Percentiles rank a stretch among this genome's conserved stretches.
These are phyloP conservation scores for Phylloporus sp. DNA, from an alignment of 768 basidiomycete genomes.

Conservation along the genomic window DNA sequence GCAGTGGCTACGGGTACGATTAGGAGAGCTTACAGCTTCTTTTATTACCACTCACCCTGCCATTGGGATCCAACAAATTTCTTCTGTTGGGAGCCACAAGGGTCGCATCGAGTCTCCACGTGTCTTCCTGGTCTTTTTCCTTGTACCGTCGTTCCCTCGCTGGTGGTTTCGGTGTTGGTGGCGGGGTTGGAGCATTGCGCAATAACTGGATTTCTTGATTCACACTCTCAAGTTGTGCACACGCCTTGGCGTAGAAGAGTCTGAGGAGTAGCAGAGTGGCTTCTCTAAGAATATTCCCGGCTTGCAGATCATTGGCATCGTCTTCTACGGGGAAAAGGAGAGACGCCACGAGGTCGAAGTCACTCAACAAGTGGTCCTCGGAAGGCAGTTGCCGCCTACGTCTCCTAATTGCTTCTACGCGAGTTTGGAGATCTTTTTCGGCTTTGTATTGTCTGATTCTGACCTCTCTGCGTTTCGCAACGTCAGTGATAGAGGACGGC, in stretches of 20 bases:
- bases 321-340: conserved; percentile 42
- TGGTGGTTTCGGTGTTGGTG: conserved; percentile 28
- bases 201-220: conserved; percentile 72
- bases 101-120: conserved; percentile 71
- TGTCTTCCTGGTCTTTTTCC: conserved; percentile 43
- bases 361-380: conserved; percentile 35
- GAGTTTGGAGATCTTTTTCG: conserved; percentile 72
- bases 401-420: conserved; percentile 59
- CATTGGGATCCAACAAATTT: conserved; percentile 65
- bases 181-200: conserved; percentile 42
- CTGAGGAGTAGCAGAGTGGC: conserved; percentile 66
- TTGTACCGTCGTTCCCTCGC: conserved; percentile 38
- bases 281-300: conserved; percentile 63
- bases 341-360: conserved; percentile 61
- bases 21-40: not conserved
- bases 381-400: conserved; percentile 41
- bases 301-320: conserved; percentile 51
- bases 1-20: conserved; percentile 56
- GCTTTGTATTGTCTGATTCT: conserved; percentile 90
- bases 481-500: conserved; percentile 50
- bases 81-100: conserved; percentile 45
- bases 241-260: conserved; percentile 65
- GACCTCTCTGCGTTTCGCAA: conserved; percentile 67
- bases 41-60: conserved; percentile 53
- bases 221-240: conserved; percentile 60